Conservation (phyloP, 768 basidiomycete species). For the Melanogaster broomeanus region DNA sequence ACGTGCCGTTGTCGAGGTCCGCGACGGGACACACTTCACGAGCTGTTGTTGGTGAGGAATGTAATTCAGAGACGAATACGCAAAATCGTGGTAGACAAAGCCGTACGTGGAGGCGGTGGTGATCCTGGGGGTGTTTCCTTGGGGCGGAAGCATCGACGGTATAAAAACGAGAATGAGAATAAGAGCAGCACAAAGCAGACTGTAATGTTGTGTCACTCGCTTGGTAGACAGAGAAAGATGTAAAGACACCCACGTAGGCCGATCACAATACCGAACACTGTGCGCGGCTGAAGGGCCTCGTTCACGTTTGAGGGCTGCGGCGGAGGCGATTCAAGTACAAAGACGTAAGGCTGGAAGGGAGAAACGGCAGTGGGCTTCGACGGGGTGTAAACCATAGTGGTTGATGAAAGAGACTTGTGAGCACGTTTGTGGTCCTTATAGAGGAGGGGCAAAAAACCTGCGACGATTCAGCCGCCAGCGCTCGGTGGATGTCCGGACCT, state of each 20-base stretch:
- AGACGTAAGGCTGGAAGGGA: not conserved
- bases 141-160: not conserved
- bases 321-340: not conserved
- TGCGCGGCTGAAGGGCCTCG: slow-evolving; percentile 7
- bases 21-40: not conserved
- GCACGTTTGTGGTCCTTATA: too few relatives aligned
- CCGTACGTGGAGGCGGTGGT: not conserved
- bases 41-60: not conserved
- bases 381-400: not conserved
- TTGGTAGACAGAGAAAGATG: not conserved
- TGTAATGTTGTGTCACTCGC: not conserved
- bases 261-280: slow-evolving; percentile 10
- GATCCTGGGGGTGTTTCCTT: not conserved
- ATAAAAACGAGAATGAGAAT: not conserved
- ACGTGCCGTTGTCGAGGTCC: not conserved
- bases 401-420: not conserved
- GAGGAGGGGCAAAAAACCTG: too few relatives aligned
- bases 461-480: too few relatives aligned
- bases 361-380: not conserved
- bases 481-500: too few relatives aligned
- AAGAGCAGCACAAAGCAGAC: slow-evolving; percentile 16
- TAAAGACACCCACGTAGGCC: slow-evolving; percentile 12
- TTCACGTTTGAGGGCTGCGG: not conserved
- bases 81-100: not conserved
- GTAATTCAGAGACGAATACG: not conserved